Evolutionary conservation across 2,329 filamentous ascomycete genomes (phyloP).

Genomic region (Colletotrichum sidae): DNA sequence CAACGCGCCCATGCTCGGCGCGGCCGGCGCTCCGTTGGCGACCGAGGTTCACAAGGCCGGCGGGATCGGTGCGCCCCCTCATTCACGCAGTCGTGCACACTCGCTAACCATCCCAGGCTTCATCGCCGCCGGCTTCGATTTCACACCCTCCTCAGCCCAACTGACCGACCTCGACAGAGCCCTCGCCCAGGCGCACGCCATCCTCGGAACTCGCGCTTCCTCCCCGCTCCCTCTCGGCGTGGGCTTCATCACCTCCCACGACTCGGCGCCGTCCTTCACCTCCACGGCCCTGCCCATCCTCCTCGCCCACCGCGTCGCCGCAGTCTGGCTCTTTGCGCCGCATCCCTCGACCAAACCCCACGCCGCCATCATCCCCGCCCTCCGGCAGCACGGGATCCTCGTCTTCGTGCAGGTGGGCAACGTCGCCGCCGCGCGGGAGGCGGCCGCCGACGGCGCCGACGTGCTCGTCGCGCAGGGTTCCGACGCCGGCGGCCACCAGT

Average conservation of each 20-base stretch:
- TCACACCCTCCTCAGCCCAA: slow-evolving; percentile 45
- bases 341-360: slow-evolving; percentile 54
- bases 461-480: slow-evolving; percentile 72
- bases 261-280: slow-evolving; percentile 52
- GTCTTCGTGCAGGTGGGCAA: slow-evolving; percentile 73
- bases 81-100: not conserved
- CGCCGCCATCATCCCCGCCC: slow-evolving; percentile 48
- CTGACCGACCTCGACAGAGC: slow-evolving; percentile 48
- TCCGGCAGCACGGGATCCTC: slow-evolving; percentile 52
- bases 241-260: slow-evolving; percentile 70
- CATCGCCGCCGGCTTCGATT: slow-evolving; percentile 46
- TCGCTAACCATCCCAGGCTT: slow-evolving; percentile 44
- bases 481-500: slow-evolving; percentile 74
- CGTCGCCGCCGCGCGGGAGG: slow-evolving; percentile 64
- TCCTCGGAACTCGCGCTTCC: slow-evolving; percentile 41
- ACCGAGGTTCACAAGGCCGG: slow-evolving; percentile 52
- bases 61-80: slow-evolving; percentile 46
- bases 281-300: slow-evolving; percentile 63
- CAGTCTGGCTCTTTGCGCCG: slow-evolving; percentile 76
- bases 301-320: slow-evolving; percentile 63
- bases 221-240: slow-evolving; percentile 63
- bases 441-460: slow-evolving; percentile 62
- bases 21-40: slow-evolving; percentile 48
- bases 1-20: slow-evolving; percentile 52
- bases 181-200: slow-evolving; percentile 44